phyloP scores from a whole-genome alignment of 805 yeast genomes.

The Ogataea methanolica region DNA sequence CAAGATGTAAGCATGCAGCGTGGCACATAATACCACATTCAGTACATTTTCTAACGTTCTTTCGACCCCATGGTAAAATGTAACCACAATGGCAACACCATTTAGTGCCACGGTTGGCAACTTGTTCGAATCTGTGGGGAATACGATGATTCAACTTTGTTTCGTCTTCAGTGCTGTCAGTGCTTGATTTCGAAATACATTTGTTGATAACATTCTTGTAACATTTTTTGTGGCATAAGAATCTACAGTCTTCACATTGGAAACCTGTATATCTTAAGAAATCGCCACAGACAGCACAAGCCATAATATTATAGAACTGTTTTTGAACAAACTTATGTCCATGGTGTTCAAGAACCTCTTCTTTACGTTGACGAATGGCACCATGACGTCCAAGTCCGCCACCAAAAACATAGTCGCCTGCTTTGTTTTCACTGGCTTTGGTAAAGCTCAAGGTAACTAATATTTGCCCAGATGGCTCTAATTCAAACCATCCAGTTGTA shows the following conservation, averaged over 20 bases:
- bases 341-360: constrained; percentile 87
- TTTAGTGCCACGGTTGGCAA: constrained; percentile 88
- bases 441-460: constrained; percentile 73
- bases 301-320: constrained; percentile 93
- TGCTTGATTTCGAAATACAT: constrained; percentile 73
- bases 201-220: constrained; percentile 77
- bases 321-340: constrained; percentile 97
- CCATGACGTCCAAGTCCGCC: constrained; percentile 92
- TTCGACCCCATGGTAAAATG: constrained; percentile 90
- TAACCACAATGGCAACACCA: constrained; percentile 99
- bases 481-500: constrained; percentile 78
- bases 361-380: constrained; percentile 92
- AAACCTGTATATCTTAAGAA: constrained; percentile 83
- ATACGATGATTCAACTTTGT: constrained; percentile 89
- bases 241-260: constrained; percentile 82
- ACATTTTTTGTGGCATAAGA: constrained; percentile 77
- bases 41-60: constrained; percentile 85
- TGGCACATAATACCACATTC: constrained; percentile 97
- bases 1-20: constrained; percentile 85
- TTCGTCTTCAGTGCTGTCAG: constrained; percentile 66
- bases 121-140: constrained; percentile 95
- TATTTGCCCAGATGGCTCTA: constrained; percentile 94
- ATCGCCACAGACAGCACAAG: constrained; percentile 96
- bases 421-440: constrained; percentile 46
- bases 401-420: constrained; percentile 41